Percentiles rank a stretch among this genome's conserved stretches.
Evolutionary conservation across 306 rosid genomes (phyloP).

Genomic region (Cucumis cinereus): DNA sequence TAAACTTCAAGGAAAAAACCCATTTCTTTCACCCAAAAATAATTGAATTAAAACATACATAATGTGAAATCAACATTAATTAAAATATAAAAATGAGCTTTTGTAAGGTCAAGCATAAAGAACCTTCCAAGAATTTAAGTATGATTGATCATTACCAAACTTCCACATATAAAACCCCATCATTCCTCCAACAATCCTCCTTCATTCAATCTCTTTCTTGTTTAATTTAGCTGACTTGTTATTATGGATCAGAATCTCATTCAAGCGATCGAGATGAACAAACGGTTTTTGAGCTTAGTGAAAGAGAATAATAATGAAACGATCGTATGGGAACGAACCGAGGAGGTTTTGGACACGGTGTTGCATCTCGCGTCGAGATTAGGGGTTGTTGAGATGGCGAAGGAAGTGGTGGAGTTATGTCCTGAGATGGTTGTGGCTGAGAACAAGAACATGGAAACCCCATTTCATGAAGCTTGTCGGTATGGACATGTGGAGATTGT

Average conservation of each 20-base stretch:
- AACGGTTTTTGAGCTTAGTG: conserved; percentile 20
- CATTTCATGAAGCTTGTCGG: conserved; percentile 53
- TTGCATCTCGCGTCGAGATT: conserved; percentile 52
- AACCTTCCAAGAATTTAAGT: too few relatives aligned
- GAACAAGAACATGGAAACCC: conserved; percentile 45
- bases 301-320: conserved; percentile 20
- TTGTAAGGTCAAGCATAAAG: too few relatives aligned
- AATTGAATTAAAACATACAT: not conserved
- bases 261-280: conserved; percentile 31
- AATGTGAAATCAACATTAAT: not conserved
- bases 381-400: conserved; percentile 23
- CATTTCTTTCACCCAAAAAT: not conserved
- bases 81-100: too few relatives aligned
- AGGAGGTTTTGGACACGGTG: conserved; percentile 24
- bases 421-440: conserved; percentile 51
- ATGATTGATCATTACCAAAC: too few relatives aligned
- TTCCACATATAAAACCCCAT: too few relatives aligned
- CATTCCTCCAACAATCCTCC: too few relatives aligned
- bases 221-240: not conserved
- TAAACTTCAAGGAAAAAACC: not conserved
- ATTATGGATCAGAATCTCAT: conserved; percentile 28
- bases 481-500: conserved; percentile 30
- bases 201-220: not conserved
- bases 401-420: conserved; percentile 26
- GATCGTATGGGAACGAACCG: conserved; percentile 34